phyloP scores from a whole-genome alignment of 2,329 filamentous ascomycete genomes.

The Aureobasidium lini region DNA sequence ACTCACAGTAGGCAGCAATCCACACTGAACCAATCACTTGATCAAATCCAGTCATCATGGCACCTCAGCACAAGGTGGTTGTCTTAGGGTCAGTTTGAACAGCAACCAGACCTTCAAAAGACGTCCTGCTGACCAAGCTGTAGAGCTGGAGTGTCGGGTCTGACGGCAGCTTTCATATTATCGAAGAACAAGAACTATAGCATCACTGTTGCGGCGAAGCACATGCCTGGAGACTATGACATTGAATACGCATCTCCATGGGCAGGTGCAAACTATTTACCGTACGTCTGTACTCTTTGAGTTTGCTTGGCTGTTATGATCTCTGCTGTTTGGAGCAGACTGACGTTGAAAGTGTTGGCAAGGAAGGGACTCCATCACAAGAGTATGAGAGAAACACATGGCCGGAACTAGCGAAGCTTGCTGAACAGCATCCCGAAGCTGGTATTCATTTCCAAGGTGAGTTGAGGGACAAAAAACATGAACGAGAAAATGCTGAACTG shows the following conservation, averaged over 20 bases:
- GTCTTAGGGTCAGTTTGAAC: constrained; percentile 39
- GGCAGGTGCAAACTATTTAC: constrained; percentile 75
- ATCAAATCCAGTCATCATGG: neutral
- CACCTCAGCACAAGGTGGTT: constrained; percentile 31
- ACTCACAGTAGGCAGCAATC: neutral
- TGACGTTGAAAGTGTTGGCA: constrained; percentile 29
- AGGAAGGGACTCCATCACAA: constrained; percentile 32
- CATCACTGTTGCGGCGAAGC: constrained; percentile 70
- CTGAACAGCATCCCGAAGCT: constrained; percentile 61
- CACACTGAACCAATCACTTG: neutral
- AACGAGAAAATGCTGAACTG: neutral
- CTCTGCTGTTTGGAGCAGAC: neutral
- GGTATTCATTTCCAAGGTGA: constrained; percentile 66
- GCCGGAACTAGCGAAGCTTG: constrained; percentile 36
- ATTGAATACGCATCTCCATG: constrained; percentile 86
- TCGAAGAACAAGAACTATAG: constrained; percentile 49
- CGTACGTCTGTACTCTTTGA: constrained; percentile 25
- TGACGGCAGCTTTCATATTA: constrained; percentile 57
- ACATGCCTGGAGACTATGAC: constrained; percentile 91
- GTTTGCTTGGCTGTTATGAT: neutral
- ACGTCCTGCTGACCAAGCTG: constrained; percentile 28
- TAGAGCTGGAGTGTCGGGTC: constrained; percentile 54
- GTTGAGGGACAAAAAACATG: neutral
- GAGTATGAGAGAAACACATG: constrained; percentile 38
- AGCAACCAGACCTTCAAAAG: neutral